Percentiles rank a stretch among this genome's conserved stretches.
phyloP scores from a whole-genome alignment of 1,139 yeast species.

The Hyphopichia burtonii region DNA sequence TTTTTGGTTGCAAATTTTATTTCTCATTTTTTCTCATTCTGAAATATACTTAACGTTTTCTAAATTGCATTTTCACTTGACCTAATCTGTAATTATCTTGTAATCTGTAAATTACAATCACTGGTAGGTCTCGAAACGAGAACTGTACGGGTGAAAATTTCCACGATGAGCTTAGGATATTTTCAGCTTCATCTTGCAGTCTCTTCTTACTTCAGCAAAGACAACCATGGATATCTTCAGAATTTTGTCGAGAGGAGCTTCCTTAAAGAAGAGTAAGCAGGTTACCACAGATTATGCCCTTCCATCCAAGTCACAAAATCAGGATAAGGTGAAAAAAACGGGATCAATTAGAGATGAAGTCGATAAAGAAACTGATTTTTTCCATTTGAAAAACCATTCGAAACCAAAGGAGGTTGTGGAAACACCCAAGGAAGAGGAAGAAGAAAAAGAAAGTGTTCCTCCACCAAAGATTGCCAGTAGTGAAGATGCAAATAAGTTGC shows the following conservation, averaged over 20 bases:
- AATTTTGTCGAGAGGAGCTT: slow-evolving; percentile 82
- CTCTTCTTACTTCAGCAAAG: too few species aligned
- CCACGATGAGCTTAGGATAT: background rate
- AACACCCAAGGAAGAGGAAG: slow-evolving; percentile 17
- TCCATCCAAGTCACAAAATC: slow-evolving; percentile 25
- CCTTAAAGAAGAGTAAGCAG: slow-evolving; percentile 55
- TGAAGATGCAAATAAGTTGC: slow-evolving; percentile 56
- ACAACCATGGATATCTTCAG: slow-evolving; percentile 80
- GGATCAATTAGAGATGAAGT: slow-evolving; percentile 43
- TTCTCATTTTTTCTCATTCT: too few species aligned
- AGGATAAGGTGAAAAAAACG: slow-evolving; percentile 27
- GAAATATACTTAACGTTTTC: too few species aligned
- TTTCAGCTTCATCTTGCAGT: too few species aligned
- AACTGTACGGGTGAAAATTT: background rate
- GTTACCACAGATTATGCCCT: slow-evolving; percentile 45
- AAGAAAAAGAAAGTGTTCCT: slow-evolving; percentile 25
- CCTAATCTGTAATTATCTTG: too few species aligned
- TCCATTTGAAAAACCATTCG: slow-evolving; percentile 51
- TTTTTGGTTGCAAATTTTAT: too few species aligned
- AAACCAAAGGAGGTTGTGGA: slow-evolving; percentile 7
- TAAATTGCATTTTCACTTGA: too few species aligned
- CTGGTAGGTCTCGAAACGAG: too few species aligned
- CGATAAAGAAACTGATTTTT: slow-evolving; percentile 68
- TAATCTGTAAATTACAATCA: too few species aligned
- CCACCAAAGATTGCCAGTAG: slow-evolving; percentile 50